phyloP scores from a whole-genome alignment of 768 basidiomycete genomes.

The Hysterangium stoloniferum region DNA sequence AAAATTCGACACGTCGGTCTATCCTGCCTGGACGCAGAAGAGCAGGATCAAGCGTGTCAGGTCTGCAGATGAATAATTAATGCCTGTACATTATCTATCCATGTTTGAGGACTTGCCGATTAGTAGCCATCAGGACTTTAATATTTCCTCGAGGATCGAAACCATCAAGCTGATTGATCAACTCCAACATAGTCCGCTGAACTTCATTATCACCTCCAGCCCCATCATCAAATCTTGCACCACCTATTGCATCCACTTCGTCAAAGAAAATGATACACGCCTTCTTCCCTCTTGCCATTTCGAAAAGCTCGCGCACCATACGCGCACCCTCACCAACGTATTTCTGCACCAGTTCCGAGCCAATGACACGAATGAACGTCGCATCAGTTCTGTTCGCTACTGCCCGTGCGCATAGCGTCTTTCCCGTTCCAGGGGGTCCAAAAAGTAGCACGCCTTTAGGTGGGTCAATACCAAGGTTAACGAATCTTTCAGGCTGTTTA shows the following conservation, averaged over 20 bases:
- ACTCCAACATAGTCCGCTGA: conserved; percentile 97
- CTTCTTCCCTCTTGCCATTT: conserved; percentile 98
- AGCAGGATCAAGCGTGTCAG: conserved; percentile 96
- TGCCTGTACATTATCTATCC: too few relatives aligned
- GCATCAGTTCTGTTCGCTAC: conserved; percentile 98
- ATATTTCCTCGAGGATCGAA: conserved; percentile 99
- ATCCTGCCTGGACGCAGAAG: conserved; percentile 91
- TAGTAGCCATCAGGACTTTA: conserved; percentile 99
- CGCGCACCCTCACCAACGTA: conserved; percentile 98
- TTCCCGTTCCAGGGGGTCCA: conserved; percentile 96
- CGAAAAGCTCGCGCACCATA: conserved; percentile 98
- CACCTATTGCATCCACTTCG: conserved; percentile 97
- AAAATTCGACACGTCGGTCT: conserved; percentile 96
- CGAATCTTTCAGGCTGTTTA: conserved; percentile 91
- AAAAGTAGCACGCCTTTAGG: conserved; percentile 96
- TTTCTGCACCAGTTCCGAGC: conserved; percentile 99
- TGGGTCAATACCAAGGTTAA: conserved; percentile 96
- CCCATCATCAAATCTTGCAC: conserved; percentile 96
- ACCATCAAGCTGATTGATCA: conserved; percentile 97
- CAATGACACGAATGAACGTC: conserved; percentile 98
- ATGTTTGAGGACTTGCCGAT: conserved; percentile 59
- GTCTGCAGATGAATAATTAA: conserved; percentile 40
- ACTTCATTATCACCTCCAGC: conserved; percentile 99
- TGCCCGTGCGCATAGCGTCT: conserved; percentile 95
- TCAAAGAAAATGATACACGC: conserved; percentile 99